phyloP scores from a whole-genome alignment of 2,329 filamentous ascomycete genomes.

The Epichloe aotearoae region DNA sequence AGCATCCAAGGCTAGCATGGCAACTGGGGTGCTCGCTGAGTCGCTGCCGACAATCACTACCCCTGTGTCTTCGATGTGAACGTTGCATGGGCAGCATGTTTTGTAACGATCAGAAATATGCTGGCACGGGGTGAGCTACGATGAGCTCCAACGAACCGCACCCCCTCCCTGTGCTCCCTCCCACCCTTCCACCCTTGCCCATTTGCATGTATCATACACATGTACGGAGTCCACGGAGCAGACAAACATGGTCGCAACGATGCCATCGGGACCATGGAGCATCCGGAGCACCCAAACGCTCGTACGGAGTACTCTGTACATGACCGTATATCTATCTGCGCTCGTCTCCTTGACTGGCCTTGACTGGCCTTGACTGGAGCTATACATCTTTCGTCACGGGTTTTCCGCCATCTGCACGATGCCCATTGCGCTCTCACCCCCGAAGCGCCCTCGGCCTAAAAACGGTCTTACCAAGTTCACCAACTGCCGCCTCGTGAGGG shows the following conservation, averaged over 20 bases:
- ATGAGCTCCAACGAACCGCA: too few relatives aligned
- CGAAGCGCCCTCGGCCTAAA: slow-evolving; percentile 15
- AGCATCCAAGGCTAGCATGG: too few relatives aligned
- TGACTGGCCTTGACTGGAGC: background rate
- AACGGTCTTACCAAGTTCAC: slow-evolving; percentile 72
- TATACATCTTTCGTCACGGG: background rate
- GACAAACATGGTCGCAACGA: background rate
- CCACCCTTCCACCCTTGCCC: too few relatives aligned
- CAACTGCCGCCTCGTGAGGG: slow-evolving; percentile 68
- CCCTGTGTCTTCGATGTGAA: slow-evolving; percentile 3
- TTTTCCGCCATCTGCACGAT: slow-evolving; percentile 19
- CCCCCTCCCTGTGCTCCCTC: background rate
- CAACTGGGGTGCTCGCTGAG: too few relatives aligned
- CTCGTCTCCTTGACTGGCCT: background rate
- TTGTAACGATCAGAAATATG: too few relatives aligned
- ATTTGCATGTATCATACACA: too few relatives aligned
- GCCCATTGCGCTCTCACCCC: slow-evolving; percentile 32
- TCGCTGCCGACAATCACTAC: too few relatives aligned
- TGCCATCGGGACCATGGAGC: background rate
- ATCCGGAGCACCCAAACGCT: background rate
- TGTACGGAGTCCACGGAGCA: background rate
- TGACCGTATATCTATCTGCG: background rate
- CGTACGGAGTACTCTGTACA: background rate
- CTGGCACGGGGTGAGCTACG: too few relatives aligned
- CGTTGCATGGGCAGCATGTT: slow-evolving; percentile 6